phyloP scores from a whole-genome alignment of 1,284 basidiomycete species.

The Moesziomyces antarcticus region DNA sequence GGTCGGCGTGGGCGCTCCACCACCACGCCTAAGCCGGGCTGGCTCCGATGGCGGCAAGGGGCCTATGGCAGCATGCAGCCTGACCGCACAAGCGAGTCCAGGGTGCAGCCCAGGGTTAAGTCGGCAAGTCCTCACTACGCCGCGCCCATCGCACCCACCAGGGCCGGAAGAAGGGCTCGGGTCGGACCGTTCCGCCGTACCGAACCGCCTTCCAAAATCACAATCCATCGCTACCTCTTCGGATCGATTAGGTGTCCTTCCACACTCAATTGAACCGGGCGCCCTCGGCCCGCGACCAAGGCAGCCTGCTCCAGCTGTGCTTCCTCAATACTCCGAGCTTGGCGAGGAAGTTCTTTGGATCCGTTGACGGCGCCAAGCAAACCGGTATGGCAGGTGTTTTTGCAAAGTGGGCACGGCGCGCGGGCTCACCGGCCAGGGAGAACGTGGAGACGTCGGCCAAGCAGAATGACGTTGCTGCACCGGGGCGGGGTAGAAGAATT shows the following conservation, averaged over 20 bases:
- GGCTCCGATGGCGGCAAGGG: background rate
- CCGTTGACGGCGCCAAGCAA: too few species aligned
- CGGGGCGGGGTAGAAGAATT: background rate
- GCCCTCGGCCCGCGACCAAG: too few species aligned
- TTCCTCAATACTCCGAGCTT: too few species aligned
- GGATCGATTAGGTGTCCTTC: background rate
- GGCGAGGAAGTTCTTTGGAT: too few species aligned
- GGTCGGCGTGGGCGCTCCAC: background rate
- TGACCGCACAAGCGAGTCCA: slow-evolving; percentile 5
- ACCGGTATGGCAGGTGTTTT: too few species aligned
- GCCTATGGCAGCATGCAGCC: background rate
- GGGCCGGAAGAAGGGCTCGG: background rate
- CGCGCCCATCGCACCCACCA: background rate
- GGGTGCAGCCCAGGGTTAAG: slow-evolving; percentile 21
- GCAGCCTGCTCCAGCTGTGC: too few species aligned
- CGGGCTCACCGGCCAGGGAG: background rate
- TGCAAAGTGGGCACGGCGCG: too few species aligned
- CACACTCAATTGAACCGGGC: too few species aligned
- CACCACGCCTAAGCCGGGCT: background rate
- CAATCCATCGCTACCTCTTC: background rate
- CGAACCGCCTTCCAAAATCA: background rate
- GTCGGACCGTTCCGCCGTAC: background rate
- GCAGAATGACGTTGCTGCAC: slow-evolving; percentile 20
- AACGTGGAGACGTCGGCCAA: slow-evolving; percentile 6
- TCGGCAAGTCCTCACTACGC: background rate